A percentile compares a stretch with the other conserved stretches of the same genome.
These are phyloP conservation scores for Eucommia ulmoides DNA, from an alignment of 257 asterid genomes.

Conservation along the genomic window DNA sequence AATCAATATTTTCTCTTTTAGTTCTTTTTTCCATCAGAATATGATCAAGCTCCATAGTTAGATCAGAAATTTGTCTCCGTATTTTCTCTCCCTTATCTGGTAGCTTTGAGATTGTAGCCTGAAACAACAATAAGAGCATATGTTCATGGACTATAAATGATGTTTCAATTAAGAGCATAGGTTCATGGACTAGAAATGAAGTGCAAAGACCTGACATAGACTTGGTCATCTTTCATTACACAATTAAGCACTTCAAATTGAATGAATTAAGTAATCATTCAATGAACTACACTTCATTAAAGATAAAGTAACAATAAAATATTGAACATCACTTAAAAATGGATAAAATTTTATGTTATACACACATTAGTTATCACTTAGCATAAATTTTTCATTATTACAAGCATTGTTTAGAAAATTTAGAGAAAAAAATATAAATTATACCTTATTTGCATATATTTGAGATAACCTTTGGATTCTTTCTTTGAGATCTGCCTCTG, in stretches of 20 bases:
- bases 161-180: background rate
- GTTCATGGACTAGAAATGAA: background rate
- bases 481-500: slow-evolving; percentile 52
- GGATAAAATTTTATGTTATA: too few species aligned
- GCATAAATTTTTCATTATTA: too few species aligned
- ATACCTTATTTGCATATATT: slow-evolving; percentile 44
- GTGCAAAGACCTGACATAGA: background rate
- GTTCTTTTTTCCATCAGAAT: slow-evolving; percentile 19
- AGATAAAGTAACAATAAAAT: too few species aligned
- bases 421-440: slow-evolving; percentile 4
- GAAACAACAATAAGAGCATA: slow-evolving; percentile 1
- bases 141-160: background rate
- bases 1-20: slow-evolving; percentile 19
- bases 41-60: slow-evolving; percentile 34
- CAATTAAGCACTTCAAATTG: background rate
- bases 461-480: slow-evolving; percentile 44
- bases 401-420: too few species aligned
- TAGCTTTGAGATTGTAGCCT: slow-evolving; percentile 46
- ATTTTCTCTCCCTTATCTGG: slow-evolving; percentile 76
- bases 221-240: background rate
- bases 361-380: too few species aligned
- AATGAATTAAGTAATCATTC: background rate
- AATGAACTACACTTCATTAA: too few species aligned
- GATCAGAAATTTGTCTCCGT: slow-evolving; percentile 40
- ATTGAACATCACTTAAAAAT: too few species aligned